Percentiles rank a stretch among this genome's conserved stretches.
These are phyloP conservation scores for Aspergillus oerlinghausenensis DNA, from an alignment of 2,329 filamentous ascomycete species.

Conservation along the genomic window DNA sequence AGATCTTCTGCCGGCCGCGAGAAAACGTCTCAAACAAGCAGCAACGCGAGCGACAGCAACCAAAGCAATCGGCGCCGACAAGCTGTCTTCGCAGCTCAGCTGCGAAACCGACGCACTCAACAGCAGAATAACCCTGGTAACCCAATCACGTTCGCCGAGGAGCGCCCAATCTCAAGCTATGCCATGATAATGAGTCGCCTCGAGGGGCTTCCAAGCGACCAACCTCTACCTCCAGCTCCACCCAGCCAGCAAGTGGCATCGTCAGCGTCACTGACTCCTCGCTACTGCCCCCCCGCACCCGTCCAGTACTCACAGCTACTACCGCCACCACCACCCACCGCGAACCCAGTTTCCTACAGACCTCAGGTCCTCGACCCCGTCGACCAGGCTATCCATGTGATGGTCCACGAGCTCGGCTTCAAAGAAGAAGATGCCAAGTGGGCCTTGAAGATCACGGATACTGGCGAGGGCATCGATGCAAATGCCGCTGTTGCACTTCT, in stretches of 20 bases:
- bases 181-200: slow-evolving; percentile 33
- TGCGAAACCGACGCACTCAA: slow-evolving; percentile 25
- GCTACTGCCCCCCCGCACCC: slow-evolving; percentile 5
- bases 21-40: slow-evolving; percentile 6
- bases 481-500: slow-evolving; percentile 55
- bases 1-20: slow-evolving; percentile 10
- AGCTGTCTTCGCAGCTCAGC: slow-evolving; percentile 29
- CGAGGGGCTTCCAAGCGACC: slow-evolving; percentile 18
- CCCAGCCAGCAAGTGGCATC: slow-evolving; percentile 7
- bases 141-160: slow-evolving; percentile 23
- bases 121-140: slow-evolving; percentile 7
- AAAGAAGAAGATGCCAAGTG: slow-evolving; percentile 51
- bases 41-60: slow-evolving; percentile 6
- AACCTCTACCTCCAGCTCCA: slow-evolving; percentile 10
- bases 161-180: slow-evolving; percentile 39
- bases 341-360: neutral
- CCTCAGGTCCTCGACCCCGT: slow-evolving; percentile 47
- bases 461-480: slow-evolving; percentile 54
- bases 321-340: slow-evolving; percentile 10
- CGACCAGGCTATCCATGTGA: slow-evolving; percentile 52
- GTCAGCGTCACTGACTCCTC: slow-evolving; percentile 10
- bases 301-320: slow-evolving; percentile 2
- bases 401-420: slow-evolving; percentile 58
- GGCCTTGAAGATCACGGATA: slow-evolving; percentile 56
- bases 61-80: slow-evolving; percentile 26